Conservation (phyloP, 179 eudicot species). For the Heliamphora ciliata region DNA sequence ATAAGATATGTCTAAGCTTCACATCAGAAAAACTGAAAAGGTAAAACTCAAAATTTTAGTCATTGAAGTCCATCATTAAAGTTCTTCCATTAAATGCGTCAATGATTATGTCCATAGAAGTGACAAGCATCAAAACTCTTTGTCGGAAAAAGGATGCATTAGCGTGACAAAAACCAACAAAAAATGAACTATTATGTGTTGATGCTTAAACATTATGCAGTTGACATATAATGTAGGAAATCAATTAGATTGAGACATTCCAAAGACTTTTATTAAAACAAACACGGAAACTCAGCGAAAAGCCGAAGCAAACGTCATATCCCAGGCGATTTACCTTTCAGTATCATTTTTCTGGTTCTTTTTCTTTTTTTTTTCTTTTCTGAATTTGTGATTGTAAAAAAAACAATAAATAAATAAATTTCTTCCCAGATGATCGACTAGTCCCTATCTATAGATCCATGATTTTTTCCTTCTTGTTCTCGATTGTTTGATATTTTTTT, state of each 20-base stretch:
- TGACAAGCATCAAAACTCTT: background rate
- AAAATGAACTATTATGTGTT: background rate
- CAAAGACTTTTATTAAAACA: background rate
- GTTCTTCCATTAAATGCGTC: too few species aligned
- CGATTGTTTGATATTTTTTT: too few species aligned
- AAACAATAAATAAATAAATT: too few species aligned
- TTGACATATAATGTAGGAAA: background rate
- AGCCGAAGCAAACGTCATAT: background rate
- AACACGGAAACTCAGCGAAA: background rate
- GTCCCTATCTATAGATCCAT: too few species aligned
- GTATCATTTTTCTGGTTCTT: background rate
- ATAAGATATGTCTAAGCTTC: background rate
- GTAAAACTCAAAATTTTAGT: background rate
- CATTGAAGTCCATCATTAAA: background rate
- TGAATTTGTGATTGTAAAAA: too few species aligned
- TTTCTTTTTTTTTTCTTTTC: too few species aligned
- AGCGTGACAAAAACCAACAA: background rate
- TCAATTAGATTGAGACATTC: background rate
- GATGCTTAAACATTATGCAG: background rate
- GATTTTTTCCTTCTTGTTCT: too few species aligned
- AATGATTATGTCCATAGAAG: background rate
- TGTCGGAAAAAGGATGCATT: background rate
- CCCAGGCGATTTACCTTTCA: background rate
- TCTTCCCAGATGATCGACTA: too few species aligned
- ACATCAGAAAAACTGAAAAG: background rate